Evolutionary conservation across 163 green algal genomes (phyloP).

Genomic region (Trebouxia gelatinosa): DNA sequence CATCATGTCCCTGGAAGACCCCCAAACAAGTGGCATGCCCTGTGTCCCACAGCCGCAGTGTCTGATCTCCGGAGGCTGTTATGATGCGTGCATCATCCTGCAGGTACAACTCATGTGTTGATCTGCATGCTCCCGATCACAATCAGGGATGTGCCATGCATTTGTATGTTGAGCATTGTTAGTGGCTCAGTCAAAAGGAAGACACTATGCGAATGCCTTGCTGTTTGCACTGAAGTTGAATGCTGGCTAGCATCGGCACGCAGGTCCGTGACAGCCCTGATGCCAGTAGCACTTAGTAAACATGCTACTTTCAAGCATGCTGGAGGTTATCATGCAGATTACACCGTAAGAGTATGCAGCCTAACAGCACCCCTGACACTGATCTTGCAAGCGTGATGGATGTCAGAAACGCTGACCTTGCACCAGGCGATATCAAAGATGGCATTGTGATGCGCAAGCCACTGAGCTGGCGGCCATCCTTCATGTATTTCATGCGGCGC

Average conservation of each 20-base stretch:
- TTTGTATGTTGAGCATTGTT: neutral
- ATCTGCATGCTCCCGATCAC: too few relatives aligned
- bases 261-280: neutral
- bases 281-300: neutral
- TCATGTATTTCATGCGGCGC: constrained; percentile 43
- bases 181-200: neutral
- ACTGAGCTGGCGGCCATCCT: constrained; percentile 47
- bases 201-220: neutral
- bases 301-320: neutral
- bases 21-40: constrained; percentile 37
- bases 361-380: neutral
- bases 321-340: neutral
- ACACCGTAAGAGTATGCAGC: too few relatives aligned
- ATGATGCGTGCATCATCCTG: constrained; percentile 65
- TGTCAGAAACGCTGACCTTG: constrained; percentile 39
- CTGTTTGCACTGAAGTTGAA: neutral
- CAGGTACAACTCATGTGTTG: neutral
- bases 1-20: constrained; percentile 63
- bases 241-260: neutral
- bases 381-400: neutral
- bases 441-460: constrained; percentile 73
- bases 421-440: constrained; percentile 81
- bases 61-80: constrained; percentile 74
- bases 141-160: neutral
- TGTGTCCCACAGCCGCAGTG: constrained; percentile 67